Evolutionary conservation across 2,329 filamentous ascomycete genomes (phyloP).

Genomic region (Ophiostoma tasmaniense): DNA sequence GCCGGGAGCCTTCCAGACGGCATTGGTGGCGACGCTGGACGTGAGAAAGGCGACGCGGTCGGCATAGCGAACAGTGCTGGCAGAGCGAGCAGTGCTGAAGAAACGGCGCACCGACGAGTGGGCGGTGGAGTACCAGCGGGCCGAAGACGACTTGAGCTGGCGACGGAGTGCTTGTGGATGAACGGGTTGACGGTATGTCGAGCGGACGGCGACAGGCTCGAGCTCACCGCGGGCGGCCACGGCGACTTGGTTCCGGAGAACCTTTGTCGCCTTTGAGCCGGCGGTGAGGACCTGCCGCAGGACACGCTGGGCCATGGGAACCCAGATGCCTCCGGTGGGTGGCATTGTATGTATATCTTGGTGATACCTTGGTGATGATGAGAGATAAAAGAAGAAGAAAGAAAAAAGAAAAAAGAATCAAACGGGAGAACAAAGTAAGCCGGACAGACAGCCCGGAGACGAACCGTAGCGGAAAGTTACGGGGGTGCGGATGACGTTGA

Average conservation of each 20-base stretch:
- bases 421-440: conserved; percentile 1
- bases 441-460: conserved; percentile 12
- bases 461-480: conserved; percentile 13
- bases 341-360: conserved; percentile 34
- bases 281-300: conserved; percentile 41
- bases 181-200: conserved; percentile 38
- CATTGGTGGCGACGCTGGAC: conserved; percentile 42
- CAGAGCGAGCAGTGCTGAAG: conserved; percentile 34
- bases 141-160: conserved; percentile 36
- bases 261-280: conserved; percentile 39
- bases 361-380: neutral
- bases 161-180: conserved; percentile 43
- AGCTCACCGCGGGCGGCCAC: conserved; percentile 34
- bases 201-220: conserved; percentile 38
- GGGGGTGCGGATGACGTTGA: conserved; percentile 16
- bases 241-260: conserved; percentile 43
- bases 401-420: neutral
- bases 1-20: conserved; percentile 54
- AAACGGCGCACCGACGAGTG: conserved; percentile 37
- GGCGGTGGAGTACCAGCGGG: conserved; percentile 30
- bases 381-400: neutral
- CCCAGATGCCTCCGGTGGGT: conserved; percentile 49
- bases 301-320: conserved; percentile 46
- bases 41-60: conserved; percentile 42
- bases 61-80: conserved; percentile 31